A percentile compares a stretch with the other conserved stretches of the same genome.
These are phyloP conservation scores for Cyclocybe aegerita DNA, from an alignment of 768 basidiomycete species.

Conservation along the genomic window DNA sequence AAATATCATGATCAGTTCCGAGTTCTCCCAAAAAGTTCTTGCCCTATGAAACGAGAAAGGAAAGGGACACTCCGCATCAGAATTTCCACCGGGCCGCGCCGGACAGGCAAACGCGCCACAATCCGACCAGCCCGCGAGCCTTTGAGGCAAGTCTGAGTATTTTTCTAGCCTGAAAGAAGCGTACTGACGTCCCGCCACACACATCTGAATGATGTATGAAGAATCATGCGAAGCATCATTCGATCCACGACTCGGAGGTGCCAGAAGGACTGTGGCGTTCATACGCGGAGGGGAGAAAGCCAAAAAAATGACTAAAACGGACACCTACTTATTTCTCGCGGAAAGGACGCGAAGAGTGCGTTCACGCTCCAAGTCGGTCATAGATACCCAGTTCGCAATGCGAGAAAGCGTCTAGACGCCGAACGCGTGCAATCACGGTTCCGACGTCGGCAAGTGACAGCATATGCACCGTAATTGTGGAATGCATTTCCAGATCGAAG, in stretches of 20 bases:
- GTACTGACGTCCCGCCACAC: no score
- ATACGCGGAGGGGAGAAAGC: background rate
- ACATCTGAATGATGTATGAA: no score
- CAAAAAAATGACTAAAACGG: no score
- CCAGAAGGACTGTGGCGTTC: background rate
- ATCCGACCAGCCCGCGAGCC: no score
- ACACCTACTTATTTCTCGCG: conserved; percentile 47
- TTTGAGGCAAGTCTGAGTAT: background rate
- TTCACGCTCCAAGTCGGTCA: conserved; percentile 57
- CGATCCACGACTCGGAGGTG: background rate
- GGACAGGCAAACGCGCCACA: no score
- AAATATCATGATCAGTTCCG: background rate
- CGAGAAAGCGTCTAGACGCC: conserved; percentile 55
- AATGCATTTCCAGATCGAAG: no score
- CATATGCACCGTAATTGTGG: no score
- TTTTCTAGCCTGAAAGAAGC: background rate
- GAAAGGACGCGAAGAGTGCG: conserved; percentile 54
- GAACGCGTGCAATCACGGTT: no score
- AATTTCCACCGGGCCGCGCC: no score
- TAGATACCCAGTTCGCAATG: conserved; percentile 62
- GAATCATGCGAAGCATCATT: no score
- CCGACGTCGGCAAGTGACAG: background rate
- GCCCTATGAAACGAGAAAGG: background rate
- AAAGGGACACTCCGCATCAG: no score
- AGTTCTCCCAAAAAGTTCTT: background rate